A percentile compares a stretch with the other conserved stretches of the same genome.
These are phyloP conservation scores for Neonectria sp. DNA, from an alignment of 2,329 filamentous ascomycete species.

Conservation along the genomic window DNA sequence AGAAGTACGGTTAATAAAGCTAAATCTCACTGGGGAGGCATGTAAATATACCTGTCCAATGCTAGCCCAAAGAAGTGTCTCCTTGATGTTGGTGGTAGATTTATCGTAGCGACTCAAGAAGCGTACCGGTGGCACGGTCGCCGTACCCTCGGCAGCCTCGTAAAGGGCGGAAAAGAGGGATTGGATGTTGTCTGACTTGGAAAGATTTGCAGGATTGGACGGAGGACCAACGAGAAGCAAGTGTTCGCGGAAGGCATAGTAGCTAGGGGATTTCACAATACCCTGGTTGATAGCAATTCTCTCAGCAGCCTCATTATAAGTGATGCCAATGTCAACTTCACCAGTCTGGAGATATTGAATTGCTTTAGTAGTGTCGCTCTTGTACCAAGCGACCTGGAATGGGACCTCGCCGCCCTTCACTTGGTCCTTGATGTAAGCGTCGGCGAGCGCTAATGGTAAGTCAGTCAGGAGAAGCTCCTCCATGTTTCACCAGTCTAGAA, in stretches of 20 bases:
- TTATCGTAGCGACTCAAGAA: constrained; percentile 64
- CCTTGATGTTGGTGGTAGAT: constrained; percentile 65
- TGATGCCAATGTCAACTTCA: constrained; percentile 61
- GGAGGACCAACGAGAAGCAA: constrained; percentile 59
- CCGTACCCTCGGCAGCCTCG: constrained; percentile 51
- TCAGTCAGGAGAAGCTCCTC: background rate
- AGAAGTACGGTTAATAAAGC: background rate
- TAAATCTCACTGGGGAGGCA: too few relatives aligned
- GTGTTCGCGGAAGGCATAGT: constrained; percentile 63
- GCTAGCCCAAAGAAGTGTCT: constrained; percentile 59
- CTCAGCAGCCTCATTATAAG: constrained; percentile 60
- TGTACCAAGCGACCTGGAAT: constrained; percentile 62
- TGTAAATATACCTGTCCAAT: constrained; percentile 57
- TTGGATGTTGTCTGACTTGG: constrained; percentile 47
- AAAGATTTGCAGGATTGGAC: constrained; percentile 51
- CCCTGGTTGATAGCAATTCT: constrained; percentile 59
- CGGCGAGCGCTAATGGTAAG: constrained; percentile 42
- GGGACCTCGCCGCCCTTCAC: constrained; percentile 39
- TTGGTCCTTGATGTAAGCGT: constrained; percentile 46
- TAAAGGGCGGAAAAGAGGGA: constrained; percentile 55
- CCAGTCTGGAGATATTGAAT: constrained; percentile 60
- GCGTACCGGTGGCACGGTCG: constrained; percentile 52
- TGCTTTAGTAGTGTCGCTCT: constrained; percentile 61
- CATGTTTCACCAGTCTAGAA: rapidly evolving
- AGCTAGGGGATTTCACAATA: constrained; percentile 49